Conservation (phyloP, 2,329 filamentous ascomycete species). For the Aspergillus niger region DNA sequence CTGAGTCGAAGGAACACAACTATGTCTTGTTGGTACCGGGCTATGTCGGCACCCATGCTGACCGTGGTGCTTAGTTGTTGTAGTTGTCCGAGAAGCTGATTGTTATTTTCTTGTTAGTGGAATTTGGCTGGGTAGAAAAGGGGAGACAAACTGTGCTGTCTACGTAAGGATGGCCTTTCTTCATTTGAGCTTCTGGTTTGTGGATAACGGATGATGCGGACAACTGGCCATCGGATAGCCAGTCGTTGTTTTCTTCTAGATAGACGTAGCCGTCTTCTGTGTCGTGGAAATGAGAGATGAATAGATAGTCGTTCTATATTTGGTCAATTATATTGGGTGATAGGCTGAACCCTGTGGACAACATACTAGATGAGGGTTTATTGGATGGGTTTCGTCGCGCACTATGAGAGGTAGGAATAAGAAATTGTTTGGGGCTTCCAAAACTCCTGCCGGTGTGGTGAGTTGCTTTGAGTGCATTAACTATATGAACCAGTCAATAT, state of each 20-base stretch:
- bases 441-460: constrained; percentile 72
- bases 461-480: constrained; percentile 78
- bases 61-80: constrained; percentile 61
- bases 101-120: constrained; percentile 6
- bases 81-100: constrained; percentile 57
- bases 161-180: constrained; percentile 24
- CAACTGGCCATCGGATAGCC: constrained; percentile 36
- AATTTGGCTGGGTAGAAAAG: neutral
- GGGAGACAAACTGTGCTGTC: constrained; percentile 24
- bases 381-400: constrained; percentile 34
- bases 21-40: constrained; percentile 84
- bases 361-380: constrained; percentile 48
- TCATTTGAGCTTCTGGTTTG: constrained; percentile 24
- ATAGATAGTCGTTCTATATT: constrained; percentile 72
- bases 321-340: neutral
- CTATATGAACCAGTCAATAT: constrained; percentile 49
- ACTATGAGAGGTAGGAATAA: constrained; percentile 73
- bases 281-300: constrained; percentile 83
- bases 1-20: constrained; percentile 84
- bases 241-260: constrained; percentile 62
- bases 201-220: constrained; percentile 43
- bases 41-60: constrained; percentile 72
- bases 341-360: neutral
- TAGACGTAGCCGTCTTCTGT: constrained; percentile 72
- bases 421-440: constrained; percentile 75